Evolutionary conservation across 2,329 filamentous ascomycete genomes (phyloP).

Genomic region (Paecilomyces dactylethromorphus): DNA sequence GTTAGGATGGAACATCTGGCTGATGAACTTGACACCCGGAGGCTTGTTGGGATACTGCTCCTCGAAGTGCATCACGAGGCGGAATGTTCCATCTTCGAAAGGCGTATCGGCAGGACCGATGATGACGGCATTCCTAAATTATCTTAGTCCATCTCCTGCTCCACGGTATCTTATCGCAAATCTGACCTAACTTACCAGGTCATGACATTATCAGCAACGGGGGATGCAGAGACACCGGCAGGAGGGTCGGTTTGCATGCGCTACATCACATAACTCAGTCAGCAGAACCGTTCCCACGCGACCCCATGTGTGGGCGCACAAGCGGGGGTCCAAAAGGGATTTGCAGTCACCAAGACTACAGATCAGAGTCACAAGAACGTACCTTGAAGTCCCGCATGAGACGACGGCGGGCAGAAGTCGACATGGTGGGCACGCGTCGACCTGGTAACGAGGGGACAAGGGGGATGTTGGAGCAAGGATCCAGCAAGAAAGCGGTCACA

Average conservation of each 20-base stretch:
- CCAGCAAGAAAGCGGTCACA: background rate
- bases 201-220: conserved; percentile 59
- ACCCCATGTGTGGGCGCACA: background rate
- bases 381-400: conserved; percentile 99
- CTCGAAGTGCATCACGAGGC: conserved; percentile 97
- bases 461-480: background rate
- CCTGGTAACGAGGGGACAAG: background rate
- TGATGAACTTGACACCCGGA: conserved; percentile 96
- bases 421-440: conserved; percentile 51
- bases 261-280: conserved; percentile 43
- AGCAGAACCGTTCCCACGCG: background rate
- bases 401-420: conserved; percentile 87
- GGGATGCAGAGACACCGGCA: conserved; percentile 91
- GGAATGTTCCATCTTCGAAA: conserved; percentile 96
- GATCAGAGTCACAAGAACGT: conserved; percentile 20
- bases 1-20: conserved; percentile 98
- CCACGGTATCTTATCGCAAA: background rate
- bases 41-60: conserved; percentile 99
- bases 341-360: background rate
- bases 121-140: conserved; percentile 86
- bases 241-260: conserved; percentile 99
- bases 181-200: conserved; percentile 22
- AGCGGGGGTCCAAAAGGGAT: background rate
- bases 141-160: conserved; percentile 18
- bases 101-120: conserved; percentile 95